Base-by-base conservation (phyloP, 2,329 filamentous ascomycete species). In the Orbilia quercus region DNA sequence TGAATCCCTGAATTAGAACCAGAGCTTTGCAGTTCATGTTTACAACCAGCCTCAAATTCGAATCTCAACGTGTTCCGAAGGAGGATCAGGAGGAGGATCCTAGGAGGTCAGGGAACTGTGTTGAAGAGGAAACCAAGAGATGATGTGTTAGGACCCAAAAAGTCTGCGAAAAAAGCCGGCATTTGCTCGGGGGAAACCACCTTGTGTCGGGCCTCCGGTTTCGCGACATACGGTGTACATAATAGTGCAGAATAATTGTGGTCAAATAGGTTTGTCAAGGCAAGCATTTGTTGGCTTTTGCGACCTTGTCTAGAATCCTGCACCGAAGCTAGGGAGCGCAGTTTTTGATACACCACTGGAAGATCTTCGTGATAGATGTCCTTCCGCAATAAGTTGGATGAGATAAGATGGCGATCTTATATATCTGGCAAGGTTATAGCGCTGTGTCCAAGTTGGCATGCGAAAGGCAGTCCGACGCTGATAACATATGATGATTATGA, bases 381-480 rank as follows among this genome's bases (percentile, higher is more conserved):
- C 63, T 58, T 53, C 63, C 63, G 63, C 55, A 53, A 45, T 38
- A 59, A 7, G 42, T 44, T 53, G 53, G 53, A 58, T 53, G 53
- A 59, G 63, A 67, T 67, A 67, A 67, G 63, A 67, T 53, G 34
- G 42, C 36, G 36, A 58, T 65, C 48, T 40, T 65, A 40, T 58
- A 12, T 6, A 9, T n/a, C n/a, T 57, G 50, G 18, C 16, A 20
- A 16, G 7, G n/a, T 25, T 50, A 31, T 28, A 28, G 20, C n/a
- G 36, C 14, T 16, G 9, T 16, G 36, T 40, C 36, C 36, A 16
- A 16, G 31, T 45, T 18, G 4, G 20, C n/a, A 45, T 45, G 42
- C 6, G 42, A 20, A 45, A 45, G 16, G n/a, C 28, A 31, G 5
- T 14, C 11, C 36, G 6, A 40, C 5, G 14, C 42, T 22, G 5